A percentile compares a stretch with the other conserved stretches of the same genome.
Conservation (phyloP, 2,329 filamentous ascomycete species). For the Diaporthe sp. region DNA sequence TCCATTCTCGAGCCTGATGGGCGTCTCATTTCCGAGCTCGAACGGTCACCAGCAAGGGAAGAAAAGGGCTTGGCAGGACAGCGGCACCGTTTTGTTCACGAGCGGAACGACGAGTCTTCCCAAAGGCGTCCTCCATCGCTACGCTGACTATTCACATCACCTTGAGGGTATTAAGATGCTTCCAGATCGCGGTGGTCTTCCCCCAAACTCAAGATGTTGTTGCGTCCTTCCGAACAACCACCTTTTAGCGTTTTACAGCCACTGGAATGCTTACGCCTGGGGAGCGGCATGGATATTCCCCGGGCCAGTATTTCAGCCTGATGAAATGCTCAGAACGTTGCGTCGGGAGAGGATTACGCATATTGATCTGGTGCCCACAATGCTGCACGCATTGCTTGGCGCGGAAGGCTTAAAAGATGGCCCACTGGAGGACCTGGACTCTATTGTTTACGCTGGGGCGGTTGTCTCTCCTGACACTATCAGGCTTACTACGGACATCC, state of each 20-base stretch:
- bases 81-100: neutral
- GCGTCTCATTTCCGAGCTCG: neutral
- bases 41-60: neutral
- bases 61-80: neutral
- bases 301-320: neutral
- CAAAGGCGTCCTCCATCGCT: neutral
- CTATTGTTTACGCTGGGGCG: neutral
- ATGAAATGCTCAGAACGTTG: neutral
- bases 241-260: conserved; percentile 1
- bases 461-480: neutral
- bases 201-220: neutral
- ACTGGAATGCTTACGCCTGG: conserved; percentile 6
- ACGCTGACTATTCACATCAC: conserved; percentile 1
- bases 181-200: neutral
- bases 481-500: neutral
- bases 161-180: conserved; percentile 1
- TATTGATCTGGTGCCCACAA: neutral
- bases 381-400: conserved; percentile 2
- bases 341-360: neutral
- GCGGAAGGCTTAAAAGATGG: neutral
- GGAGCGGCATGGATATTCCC: conserved; percentile 5
- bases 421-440: neutral
- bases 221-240: neutral
- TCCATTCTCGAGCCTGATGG: neutral
- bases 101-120: neutral